These are phyloP conservation scores for Amphirosellinia nigrospora DNA, from an alignment of 495 filamentous ascomycete genomes.

Conservation along the genomic window DNA sequence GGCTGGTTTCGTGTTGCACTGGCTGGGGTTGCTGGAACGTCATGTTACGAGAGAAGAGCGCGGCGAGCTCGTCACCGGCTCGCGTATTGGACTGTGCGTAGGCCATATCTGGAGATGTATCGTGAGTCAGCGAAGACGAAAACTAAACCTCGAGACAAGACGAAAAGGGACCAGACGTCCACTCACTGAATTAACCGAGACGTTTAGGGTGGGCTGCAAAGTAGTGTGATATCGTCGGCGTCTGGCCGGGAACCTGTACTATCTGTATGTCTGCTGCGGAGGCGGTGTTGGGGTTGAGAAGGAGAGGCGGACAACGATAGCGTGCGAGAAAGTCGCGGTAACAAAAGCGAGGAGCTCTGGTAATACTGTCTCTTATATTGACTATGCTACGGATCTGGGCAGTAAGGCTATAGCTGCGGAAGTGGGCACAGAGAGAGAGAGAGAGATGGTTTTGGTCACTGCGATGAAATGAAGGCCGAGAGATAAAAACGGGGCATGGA, in stretches of 20 bases:
- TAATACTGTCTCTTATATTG: conserved; percentile 57
- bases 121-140: not conserved
- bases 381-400: conserved; percentile 59
- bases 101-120: conserved; percentile 35
- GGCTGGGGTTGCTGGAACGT: conserved; percentile 55
- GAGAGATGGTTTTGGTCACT: conserved; percentile 10
- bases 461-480: not conserved
- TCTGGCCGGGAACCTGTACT: conserved; percentile 26
- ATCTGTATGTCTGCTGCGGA: conserved; percentile 25
- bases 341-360: conserved; percentile 40
- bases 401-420: conserved; percentile 10
- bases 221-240: not conserved
- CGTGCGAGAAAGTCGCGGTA: conserved; percentile 34
- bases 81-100: conserved; percentile 52
- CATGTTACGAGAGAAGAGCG: conserved; percentile 71
- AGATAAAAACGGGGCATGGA: not conserved
- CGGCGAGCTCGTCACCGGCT: conserved; percentile 67
- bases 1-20: conserved; percentile 37
- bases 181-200: conserved; percentile 30
- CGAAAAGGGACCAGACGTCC: not conserved
- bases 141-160: not conserved
- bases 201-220: not conserved
- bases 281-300: conserved; percentile 27
- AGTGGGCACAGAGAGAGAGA: not conserved
- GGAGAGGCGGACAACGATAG: conserved; percentile 29